These are phyloP conservation scores for Nepenthes gracilis DNA, from an alignment of 148 eudicot genomes.

Conservation along the genomic window DNA sequence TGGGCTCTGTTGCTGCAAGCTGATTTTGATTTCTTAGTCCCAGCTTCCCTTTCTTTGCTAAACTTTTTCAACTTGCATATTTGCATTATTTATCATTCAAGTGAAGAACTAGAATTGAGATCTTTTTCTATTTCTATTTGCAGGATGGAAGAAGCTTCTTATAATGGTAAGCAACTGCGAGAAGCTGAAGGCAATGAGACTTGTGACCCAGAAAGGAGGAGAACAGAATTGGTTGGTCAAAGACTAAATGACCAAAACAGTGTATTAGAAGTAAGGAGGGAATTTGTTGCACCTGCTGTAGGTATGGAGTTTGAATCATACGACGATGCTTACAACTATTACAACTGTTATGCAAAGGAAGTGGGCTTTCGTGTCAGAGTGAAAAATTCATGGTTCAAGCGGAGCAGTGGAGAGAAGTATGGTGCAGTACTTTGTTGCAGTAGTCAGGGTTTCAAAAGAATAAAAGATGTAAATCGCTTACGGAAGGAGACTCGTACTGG, in stretches of 20 bases:
- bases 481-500: constrained; percentile 82
- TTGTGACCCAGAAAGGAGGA: constrained; percentile 17
- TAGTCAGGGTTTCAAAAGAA: constrained; percentile 75
- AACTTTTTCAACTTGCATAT: no score
- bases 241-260: constrained; percentile 19
- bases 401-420: constrained; percentile 70
- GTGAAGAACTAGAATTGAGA: no score
- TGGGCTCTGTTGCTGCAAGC: no score
- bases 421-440: constrained; percentile 95
- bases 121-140: background rate
- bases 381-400: constrained; percentile 82
- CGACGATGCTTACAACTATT: constrained; percentile 83
- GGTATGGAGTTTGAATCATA: constrained; percentile 91
- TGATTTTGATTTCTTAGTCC: no score
- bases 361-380: constrained; percentile 71
- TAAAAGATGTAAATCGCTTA: constrained; percentile 54
- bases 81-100: no score
- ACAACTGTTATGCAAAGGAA: constrained; percentile 66
- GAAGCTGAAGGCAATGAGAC: constrained; percentile 14
- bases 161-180: constrained; percentile 16
- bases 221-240: constrained; percentile 15
- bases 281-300: constrained; percentile 59
- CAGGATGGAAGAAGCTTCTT: constrained; percentile 42
- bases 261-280: constrained; percentile 29
- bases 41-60: no score